Conservation (phyloP, 495 filamentous ascomycete species). For the Neurospora tetrasperma region DNA sequence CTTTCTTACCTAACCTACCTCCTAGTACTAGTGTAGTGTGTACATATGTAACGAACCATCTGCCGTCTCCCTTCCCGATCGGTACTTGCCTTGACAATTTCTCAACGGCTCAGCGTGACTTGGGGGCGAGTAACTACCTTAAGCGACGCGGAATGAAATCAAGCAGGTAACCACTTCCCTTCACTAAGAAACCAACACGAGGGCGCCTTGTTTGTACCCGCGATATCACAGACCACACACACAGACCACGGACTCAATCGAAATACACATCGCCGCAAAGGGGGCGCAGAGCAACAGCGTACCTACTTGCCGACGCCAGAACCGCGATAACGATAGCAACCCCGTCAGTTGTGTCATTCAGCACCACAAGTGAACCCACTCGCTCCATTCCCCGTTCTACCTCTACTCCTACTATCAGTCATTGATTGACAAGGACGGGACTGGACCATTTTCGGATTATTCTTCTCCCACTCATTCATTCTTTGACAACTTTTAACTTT, state of each 20-base stretch:
- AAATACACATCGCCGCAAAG: neutral
- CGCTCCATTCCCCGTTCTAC: neutral
- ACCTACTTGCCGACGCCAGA: neutral
- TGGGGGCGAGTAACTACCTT: neutral
- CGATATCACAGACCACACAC: neutral
- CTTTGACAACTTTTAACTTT: neutral
- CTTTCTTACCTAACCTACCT: neutral
- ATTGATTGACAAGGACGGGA: neutral
- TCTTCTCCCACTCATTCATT: neutral
- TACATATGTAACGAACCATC: neutral
- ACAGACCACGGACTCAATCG: neutral
- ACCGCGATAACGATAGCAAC: neutral
- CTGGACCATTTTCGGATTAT: neutral
- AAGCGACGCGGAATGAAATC: neutral
- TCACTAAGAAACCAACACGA: neutral
- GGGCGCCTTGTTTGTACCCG: neutral
- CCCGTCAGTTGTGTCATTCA: neutral
- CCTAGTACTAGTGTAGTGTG: too few relatives aligned
- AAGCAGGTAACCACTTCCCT: neutral
- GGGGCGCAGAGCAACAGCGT: neutral
- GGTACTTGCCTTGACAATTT: neutral
- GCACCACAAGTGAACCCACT: neutral
- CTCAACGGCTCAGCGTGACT: neutral
- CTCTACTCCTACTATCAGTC: neutral
- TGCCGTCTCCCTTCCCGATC: neutral